Base-by-base conservation (phyloP, 192 early-diverging fungal genomes). In the Glomus cerebriforme region DNA sequence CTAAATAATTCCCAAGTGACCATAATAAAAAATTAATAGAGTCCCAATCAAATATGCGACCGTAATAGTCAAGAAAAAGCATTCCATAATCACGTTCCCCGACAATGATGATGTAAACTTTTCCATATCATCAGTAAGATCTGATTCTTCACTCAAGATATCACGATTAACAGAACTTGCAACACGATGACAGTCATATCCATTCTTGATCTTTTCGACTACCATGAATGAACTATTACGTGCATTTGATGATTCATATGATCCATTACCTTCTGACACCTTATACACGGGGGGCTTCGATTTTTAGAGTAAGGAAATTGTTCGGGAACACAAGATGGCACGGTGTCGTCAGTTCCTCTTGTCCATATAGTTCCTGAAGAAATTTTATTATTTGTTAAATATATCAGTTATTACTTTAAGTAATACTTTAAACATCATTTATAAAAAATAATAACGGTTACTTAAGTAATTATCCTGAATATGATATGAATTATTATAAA, bases 121-220 rank as follows among this genome's bases (percentile, higher is more conserved):
- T 19, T 70, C 68, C 37, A 34, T 7, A 70, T n/a, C 1, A 7
- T 39, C 15, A 70, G 29, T 39, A 70, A 22, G 8, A 70, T 39
- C 7, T 43, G 37, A 43, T 70, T 22, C 67, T 69, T 69, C 13
- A 1, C 34, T 69, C 15, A 10, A 34, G 1, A 69, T 0, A 29
- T 29, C 15, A 69, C 3, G 34, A 0, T 10, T 3, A 70, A 70
- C 68, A 70, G 37, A 70, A 35, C 10, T 70, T 70, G 68, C 37
- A 70, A 70, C 0, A 70, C 19, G 68, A 43, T n/a, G 15, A 39
- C 32, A 13, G 1, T 70, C 68, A 39, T 0, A 70, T 70, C 7
- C 35, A 70, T 70, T 43, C 35, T 70, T 70, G 68, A 70, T 43
- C 12, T 70, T 70, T 43, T 70, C 68, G 17, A 70, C 37, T 70